These are phyloP conservation scores for Noccaea bulbosa DNA, from an alignment of 345 rosid species.

Conservation along the genomic window DNA sequence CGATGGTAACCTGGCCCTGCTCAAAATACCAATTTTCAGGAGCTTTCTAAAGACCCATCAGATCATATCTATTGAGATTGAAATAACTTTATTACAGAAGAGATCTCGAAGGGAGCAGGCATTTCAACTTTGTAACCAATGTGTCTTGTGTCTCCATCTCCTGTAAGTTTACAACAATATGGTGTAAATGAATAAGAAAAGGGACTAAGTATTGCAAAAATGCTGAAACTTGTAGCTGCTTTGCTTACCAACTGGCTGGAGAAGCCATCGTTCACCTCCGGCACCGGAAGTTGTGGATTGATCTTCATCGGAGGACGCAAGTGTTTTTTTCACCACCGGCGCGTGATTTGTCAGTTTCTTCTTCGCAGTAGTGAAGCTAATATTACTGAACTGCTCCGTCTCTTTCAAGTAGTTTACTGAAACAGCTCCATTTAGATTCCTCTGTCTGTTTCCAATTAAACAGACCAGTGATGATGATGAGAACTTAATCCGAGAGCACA, in stretches of 20 bases:
- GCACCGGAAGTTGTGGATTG: slow-evolving; percentile 38
- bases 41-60: background rate
- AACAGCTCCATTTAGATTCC: slow-evolving; percentile 32
- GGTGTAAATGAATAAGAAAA: slow-evolving; percentile 1
- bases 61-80: background rate
- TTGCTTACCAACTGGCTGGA: slow-evolving; percentile 75
- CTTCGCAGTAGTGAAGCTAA: slow-evolving; percentile 4
- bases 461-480: slow-evolving; percentile 37
- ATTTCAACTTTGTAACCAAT: slow-evolving; percentile 71
- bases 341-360: slow-evolving; percentile 31
- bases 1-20: slow-evolving; percentile 70
- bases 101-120: slow-evolving; percentile 76
- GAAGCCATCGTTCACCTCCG: slow-evolving; percentile 70
- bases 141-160: slow-evolving; percentile 89
- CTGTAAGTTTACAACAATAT: slow-evolving; percentile 34
- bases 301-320: slow-evolving; percentile 55
- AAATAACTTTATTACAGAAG: slow-evolving; percentile 41
- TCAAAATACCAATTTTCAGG: background rate
- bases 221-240: slow-evolving; percentile 2
- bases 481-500: slow-evolving; percentile 40
- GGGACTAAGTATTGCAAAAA: background rate
- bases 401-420: slow-evolving; percentile 37
- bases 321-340: slow-evolving; percentile 23
- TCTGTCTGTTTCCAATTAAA: slow-evolving; percentile 42
- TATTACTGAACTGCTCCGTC: slow-evolving; percentile 20